phyloP scores from a whole-genome alignment of 2,329 filamentous ascomycete species.

The Mycosphaerella arachidis region DNA sequence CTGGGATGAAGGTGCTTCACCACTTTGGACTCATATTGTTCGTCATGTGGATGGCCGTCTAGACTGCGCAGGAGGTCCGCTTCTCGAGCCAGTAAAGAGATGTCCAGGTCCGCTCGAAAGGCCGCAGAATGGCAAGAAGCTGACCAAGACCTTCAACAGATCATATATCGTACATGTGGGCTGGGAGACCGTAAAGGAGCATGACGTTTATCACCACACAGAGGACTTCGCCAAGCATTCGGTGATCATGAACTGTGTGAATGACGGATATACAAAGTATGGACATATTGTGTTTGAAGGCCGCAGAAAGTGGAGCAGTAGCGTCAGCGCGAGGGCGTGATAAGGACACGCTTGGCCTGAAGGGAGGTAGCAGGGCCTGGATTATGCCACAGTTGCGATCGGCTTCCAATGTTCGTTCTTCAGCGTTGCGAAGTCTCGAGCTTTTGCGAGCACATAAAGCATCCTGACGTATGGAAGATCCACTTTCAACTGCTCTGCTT shows the following conservation, averaged over 20 bases:
- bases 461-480: constrained; percentile 38
- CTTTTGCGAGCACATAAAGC: constrained; percentile 42
- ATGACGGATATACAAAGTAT: constrained; percentile 13
- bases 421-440: constrained; percentile 19
- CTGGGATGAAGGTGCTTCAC: constrained; percentile 14
- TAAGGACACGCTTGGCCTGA: not conserved
- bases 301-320: not conserved
- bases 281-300: constrained; percentile 2
- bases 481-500: constrained; percentile 39
- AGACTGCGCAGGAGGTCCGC: constrained; percentile 9
- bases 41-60: constrained; percentile 12
- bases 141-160: constrained; percentile 3
- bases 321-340: not conserved
- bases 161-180: constrained; percentile 12
- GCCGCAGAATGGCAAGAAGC: not conserved
- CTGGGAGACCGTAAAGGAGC: constrained; percentile 10
- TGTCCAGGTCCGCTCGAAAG: constrained; percentile 3
- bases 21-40: constrained; percentile 15
- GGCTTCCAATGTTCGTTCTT: constrained; percentile 17
- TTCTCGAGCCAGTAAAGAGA: constrained; percentile 8
- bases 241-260: constrained; percentile 12
- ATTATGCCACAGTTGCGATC: constrained; percentile 11
- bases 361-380: not conserved
- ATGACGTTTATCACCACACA: constrained; percentile 13
- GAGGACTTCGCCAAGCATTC: constrained; percentile 9